Conservation (phyloP, 2,329 filamentous ascomycete genomes). For the Trichoderma harzianum region DNA sequence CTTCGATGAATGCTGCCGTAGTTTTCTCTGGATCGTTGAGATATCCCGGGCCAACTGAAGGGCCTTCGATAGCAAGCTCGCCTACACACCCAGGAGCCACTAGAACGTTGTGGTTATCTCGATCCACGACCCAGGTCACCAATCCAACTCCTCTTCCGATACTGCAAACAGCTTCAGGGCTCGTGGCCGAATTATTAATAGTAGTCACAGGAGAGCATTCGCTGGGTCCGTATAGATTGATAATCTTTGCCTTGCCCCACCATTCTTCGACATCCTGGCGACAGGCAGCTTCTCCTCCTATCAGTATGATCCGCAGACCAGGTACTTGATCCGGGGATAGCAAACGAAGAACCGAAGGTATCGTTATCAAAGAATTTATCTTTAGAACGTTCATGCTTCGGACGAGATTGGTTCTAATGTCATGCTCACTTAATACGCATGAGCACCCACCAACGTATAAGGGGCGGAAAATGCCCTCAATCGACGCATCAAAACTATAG, state of each 20-base stretch:
- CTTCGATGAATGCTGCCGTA: not conserved
- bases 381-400: conserved; percentile 39
- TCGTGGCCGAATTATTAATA: not conserved
- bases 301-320: conserved; percentile 14
- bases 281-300: conserved; percentile 21
- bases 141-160: not conserved
- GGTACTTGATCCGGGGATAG: conserved; percentile 17
- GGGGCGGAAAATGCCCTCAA: conserved; percentile 19
- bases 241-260: conserved; percentile 12
- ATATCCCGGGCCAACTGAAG: conserved; percentile 26
- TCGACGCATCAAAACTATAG: conserved; percentile 25
- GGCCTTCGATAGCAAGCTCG: conserved; percentile 29
- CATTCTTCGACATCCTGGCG: conserved; percentile 11
- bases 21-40: conserved; percentile 5
- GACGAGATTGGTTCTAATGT: conserved; percentile 45
- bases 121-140: not conserved
- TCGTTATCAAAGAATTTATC: conserved; percentile 15
- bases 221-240: conserved; percentile 23
- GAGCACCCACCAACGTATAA: conserved; percentile 42
- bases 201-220: conserved; percentile 20
- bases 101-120: conserved; percentile 18
- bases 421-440: conserved; percentile 51
- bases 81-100: conserved; percentile 25
- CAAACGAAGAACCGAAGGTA: conserved; percentile 18
- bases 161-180: not conserved